Base-by-base conservation (phyloP, 2,329 filamentous ascomycete genomes). In the Penicillium crustosum region DNA sequence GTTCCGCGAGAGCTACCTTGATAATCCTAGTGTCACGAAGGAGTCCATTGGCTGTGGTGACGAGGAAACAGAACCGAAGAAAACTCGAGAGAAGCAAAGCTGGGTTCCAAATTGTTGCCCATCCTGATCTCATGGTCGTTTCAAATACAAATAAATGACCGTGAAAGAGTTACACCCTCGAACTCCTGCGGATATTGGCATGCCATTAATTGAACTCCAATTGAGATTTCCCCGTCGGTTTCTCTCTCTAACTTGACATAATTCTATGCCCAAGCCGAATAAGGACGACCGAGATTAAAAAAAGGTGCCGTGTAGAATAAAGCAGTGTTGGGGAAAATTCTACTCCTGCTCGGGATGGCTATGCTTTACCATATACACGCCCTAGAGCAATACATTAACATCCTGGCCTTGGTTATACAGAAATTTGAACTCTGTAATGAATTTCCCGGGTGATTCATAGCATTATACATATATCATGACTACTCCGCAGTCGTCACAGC, bases 1-100 rank as follows among this genome's bases (percentile, higher is more conserved):
- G 13, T 57, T 53, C 23, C 55, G 55, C 4, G 60, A 62, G 21
- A 45, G 49, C 13, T 65, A 65, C 35, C 17, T 57, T 15, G 63
- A 63, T 60, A 33, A 58, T 7, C 58, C 59, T 12, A 33, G 53
- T 38, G 12, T 23, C 15, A 17, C 35, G 2, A 27, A 21, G 15
- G 49, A 48, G 21, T 29, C 35, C 4, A 36, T 31, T 17, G 55
- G 55, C 12, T 50, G 55, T 19, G 43, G 29, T 15, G n/a, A 42
- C 17, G 44, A 53, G 33, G 38, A 62, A 42, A 10, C 4, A 4
- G 55, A 29, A 8, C 0, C 1, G 4, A 19, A 31, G 4, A 10
- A 42, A 21, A 13, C n/a, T 1, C 8, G 15, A 23, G n/a, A 15
- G 9, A 19, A 35, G 6, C 13, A 23, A 38, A 31, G 21, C 4